Conservation (phyloP, 2,329 filamentous ascomycete genomes). For the Periconia macrospinosa region DNA sequence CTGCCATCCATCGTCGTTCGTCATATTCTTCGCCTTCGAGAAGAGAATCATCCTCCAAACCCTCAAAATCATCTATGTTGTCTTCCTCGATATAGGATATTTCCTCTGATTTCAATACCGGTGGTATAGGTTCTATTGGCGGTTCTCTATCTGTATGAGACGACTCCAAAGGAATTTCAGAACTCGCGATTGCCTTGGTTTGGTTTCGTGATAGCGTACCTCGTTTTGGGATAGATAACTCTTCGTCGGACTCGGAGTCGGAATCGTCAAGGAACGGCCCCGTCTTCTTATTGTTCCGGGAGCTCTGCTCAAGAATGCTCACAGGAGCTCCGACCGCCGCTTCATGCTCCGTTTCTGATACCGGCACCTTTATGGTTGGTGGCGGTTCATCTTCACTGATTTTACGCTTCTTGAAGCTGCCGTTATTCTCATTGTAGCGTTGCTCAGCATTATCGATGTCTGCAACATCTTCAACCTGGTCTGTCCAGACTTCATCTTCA, state of each 20-base stretch:
- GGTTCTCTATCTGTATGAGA: slow-evolving; percentile 11
- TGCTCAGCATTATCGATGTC: slow-evolving; percentile 22
- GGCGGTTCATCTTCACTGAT: slow-evolving; percentile 39
- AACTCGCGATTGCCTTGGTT: slow-evolving; percentile 13
- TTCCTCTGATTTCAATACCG: slow-evolving; percentile 50
- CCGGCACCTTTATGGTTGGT: slow-evolving; percentile 30
- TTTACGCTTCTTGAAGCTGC: slow-evolving; percentile 48
- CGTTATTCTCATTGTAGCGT: slow-evolving; percentile 49
- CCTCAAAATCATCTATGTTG: slow-evolving; percentile 57
- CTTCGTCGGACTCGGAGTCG: slow-evolving; percentile 56
- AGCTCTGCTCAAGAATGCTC: slow-evolving; percentile 10
- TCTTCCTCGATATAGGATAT: slow-evolving; percentile 50
- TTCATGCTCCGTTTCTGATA: slow-evolving; percentile 10
- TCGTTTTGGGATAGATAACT: slow-evolving; percentile 12
- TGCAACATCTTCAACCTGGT: slow-evolving; percentile 21
- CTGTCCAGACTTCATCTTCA: slow-evolving; percentile 34
- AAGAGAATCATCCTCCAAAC: slow-evolving; percentile 64
- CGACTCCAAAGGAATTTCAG: slow-evolving; percentile 25
- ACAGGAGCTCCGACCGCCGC: slow-evolving; percentile 2
- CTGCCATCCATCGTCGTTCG: slow-evolving; percentile 69
- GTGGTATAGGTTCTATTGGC: slow-evolving; percentile 10
- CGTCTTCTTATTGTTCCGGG: slow-evolving; percentile 38
- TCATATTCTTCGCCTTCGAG: slow-evolving; percentile 56
- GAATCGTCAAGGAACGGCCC: slow-evolving; percentile 75
- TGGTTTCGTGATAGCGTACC: slow-evolving; percentile 22